Evolutionary conservation across 164 flowering plant genomes (phyloP).

Genomic region (Nelumbo lutea): DNA sequence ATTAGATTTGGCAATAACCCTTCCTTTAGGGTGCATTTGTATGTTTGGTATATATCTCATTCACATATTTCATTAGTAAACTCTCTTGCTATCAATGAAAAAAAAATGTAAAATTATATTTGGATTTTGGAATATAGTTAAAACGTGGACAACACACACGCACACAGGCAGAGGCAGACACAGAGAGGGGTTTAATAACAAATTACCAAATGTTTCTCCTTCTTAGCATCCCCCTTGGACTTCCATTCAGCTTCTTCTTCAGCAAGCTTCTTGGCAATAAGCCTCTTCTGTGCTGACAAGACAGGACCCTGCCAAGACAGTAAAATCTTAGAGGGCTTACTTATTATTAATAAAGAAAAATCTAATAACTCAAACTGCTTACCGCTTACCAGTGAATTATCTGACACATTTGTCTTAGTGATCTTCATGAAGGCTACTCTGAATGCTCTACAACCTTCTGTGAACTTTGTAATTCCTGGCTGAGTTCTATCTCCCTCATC

Average conservation of each 20-base stretch:
- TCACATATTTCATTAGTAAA: too few relatives aligned
- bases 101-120: too few relatives aligned
- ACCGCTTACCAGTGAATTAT: constrained; percentile 47
- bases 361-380: too few relatives aligned
- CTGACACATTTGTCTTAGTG: constrained; percentile 50
- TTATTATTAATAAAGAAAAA: too few relatives aligned
- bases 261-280: constrained; percentile 81
- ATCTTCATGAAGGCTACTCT: constrained; percentile 27
- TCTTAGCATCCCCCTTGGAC: constrained; percentile 66
- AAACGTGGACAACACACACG: too few relatives aligned
- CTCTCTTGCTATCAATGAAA: too few relatives aligned
- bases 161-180: background rate
- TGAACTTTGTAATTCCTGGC: constrained; percentile 55
- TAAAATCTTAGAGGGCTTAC: background rate
- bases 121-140: too few relatives aligned
- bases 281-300: constrained; percentile 70
- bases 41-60: too few relatives aligned
- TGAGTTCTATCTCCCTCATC: constrained; percentile 22
- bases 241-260: constrained; percentile 68
- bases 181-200: background rate
- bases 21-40: too few relatives aligned
- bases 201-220: constrained; percentile 74
- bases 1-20: background rate
- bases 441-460: constrained; percentile 7
- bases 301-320: constrained; percentile 71